Percentiles rank a stretch among this genome's conserved stretches.
phyloP scores from a whole-genome alignment of 495 filamentous ascomycete genomes.

The Annulohypoxylon maeteangense region DNA sequence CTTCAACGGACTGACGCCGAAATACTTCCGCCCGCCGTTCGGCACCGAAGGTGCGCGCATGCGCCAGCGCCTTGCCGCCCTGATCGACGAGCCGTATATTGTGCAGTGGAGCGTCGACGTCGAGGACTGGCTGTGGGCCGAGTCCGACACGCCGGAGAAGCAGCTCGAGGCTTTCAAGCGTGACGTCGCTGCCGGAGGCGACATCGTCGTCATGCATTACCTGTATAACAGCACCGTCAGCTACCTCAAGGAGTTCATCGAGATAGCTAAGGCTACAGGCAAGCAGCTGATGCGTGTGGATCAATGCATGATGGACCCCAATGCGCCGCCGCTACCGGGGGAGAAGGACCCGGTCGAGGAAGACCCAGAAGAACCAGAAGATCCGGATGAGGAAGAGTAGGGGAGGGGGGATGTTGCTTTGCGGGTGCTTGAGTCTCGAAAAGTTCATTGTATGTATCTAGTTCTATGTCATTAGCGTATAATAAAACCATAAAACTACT shows the following conservation, averaged over 20 bases:
- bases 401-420: too few species aligned
- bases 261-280: conserved; percentile 71
- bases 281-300: conserved; percentile 81
- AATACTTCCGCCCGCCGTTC: conserved; percentile 81
- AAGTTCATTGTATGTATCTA: conserved; percentile 8
- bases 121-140: conserved; percentile 81
- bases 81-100: conserved; percentile 61
- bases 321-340: conserved; percentile 66
- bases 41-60: conserved; percentile 79
- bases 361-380: not conserved
- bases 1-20: conserved; percentile 54
- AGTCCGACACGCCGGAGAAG: conserved; percentile 71
- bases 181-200: conserved; percentile 72
- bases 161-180: conserved; percentile 80
- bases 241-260: conserved; percentile 76
- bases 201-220: conserved; percentile 83
- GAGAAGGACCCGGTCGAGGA: conserved; percentile 6
- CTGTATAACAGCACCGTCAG: conserved; percentile 73
- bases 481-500: conserved; percentile 8
- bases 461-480: conserved; percentile 17
- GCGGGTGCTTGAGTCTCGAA: not conserved
- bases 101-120: conserved; percentile 82
- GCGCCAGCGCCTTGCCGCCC: conserved; percentile 68
- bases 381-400: not conserved
- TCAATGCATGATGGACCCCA: conserved; percentile 79